These are phyloP conservation scores for Xerocomus minutiporus DNA, from an alignment of 1,284 basidiomycete genomes.

Conservation along the genomic window DNA sequence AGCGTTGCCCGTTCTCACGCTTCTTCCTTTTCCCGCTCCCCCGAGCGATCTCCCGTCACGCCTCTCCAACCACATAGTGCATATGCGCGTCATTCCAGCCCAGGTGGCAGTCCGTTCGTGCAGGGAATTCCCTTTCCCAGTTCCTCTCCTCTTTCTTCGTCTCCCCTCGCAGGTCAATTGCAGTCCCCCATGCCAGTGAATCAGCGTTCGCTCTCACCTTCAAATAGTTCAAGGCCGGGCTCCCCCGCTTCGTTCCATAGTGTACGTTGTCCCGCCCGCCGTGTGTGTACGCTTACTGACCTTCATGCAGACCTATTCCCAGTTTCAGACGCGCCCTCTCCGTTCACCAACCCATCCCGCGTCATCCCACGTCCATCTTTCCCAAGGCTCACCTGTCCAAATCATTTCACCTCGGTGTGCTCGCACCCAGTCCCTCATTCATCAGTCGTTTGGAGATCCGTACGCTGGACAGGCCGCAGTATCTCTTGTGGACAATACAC, in stretches of 20 bases:
- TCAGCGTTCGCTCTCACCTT: slow-evolving; percentile 7
- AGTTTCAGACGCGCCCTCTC: slow-evolving; percentile 4
- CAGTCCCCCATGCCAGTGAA: neutral
- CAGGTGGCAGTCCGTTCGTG: slow-evolving; percentile 7
- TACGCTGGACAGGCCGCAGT: neutral
- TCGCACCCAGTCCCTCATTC: slow-evolving; percentile 19
- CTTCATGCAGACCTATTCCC: slow-evolving; percentile 3
- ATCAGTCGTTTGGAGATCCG: slow-evolving; percentile 14
- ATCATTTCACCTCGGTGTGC: slow-evolving; percentile 6
- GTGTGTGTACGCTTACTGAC: neutral
- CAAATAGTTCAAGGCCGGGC: slow-evolving; percentile 1
- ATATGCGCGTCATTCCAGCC: slow-evolving; percentile 11
- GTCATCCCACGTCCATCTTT: slow-evolving; percentile 6
- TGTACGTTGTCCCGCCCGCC: slow-evolving; percentile 6
- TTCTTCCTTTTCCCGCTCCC: slow-evolving; percentile 17
- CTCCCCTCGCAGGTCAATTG: slow-evolving; percentile 7
- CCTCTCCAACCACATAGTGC: slow-evolving; percentile 3
- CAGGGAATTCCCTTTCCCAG: slow-evolving; percentile 16
- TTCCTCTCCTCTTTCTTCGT: slow-evolving; percentile 10
- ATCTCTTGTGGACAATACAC: neutral
- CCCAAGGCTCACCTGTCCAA: slow-evolving; percentile 8
- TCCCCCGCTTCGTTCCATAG: slow-evolving; percentile 12
- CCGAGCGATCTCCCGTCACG: slow-evolving; percentile 12
- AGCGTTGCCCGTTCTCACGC: slow-evolving; percentile 1
- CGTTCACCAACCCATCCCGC: slow-evolving; percentile 6